Percentiles rank a stretch among this genome's conserved stretches.
Conservation (phyloP, 176 grass and related monocot genomes). For the Oryza punctata region DNA sequence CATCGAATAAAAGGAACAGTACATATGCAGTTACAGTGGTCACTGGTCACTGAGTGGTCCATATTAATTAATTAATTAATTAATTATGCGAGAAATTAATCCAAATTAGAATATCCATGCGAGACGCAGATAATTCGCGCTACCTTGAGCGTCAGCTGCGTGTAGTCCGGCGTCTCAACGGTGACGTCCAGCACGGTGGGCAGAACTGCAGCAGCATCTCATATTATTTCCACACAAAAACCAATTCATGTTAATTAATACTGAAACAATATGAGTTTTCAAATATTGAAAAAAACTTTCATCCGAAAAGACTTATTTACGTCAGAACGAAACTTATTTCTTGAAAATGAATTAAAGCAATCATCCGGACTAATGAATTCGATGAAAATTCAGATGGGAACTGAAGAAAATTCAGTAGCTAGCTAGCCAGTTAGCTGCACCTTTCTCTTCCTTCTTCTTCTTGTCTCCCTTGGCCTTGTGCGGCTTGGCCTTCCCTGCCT, state of each 20-base stretch:
- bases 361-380: not conserved
- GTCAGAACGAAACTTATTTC: no score
- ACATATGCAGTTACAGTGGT: not conserved
- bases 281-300: no score
- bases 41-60: not conserved
- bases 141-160: conserved; percentile 89
- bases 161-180: conserved; percentile 84
- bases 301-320: no score
- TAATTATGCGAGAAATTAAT: no score
- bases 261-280: no score
- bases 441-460: conserved; percentile 99
- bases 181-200: conserved; percentile 79
- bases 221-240: not conserved
- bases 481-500: conserved; percentile 79
- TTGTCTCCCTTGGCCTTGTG: conserved; percentile 89
- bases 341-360: no score
- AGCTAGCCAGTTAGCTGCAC: conserved; percentile 31
- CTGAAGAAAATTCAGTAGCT: not conserved
- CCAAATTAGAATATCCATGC: not conserved
- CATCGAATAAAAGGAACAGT: not conserved
- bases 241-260: no score
- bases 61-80: not conserved
- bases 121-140: not conserved
- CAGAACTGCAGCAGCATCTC: conserved; percentile 61
- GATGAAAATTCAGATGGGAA: not conserved